Evolutionary conservation across 176 grass and related monocot genomes (phyloP).

Genomic region (Olyra latifolia): DNA sequence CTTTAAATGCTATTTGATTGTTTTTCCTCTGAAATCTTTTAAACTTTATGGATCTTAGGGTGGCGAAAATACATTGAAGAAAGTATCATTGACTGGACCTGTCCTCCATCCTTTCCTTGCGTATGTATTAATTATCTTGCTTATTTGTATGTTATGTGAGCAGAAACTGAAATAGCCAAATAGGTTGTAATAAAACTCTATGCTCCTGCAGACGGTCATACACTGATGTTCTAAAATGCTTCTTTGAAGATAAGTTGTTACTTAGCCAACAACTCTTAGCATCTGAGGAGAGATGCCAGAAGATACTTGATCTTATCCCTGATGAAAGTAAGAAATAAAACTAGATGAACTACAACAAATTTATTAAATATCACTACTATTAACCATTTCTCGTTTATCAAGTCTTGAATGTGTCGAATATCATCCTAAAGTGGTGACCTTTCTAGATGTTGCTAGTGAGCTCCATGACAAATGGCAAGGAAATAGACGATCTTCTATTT

Average conservation of each 20-base stretch:
- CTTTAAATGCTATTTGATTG: background rate
- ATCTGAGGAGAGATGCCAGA: constrained; percentile 76
- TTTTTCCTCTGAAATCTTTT: background rate
- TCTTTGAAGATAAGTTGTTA: constrained; percentile 80
- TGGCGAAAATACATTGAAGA: constrained; percentile 75
- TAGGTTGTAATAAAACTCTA: constrained; percentile 20
- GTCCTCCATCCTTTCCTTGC: constrained; percentile 88
- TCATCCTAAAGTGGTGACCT: constrained; percentile 27
- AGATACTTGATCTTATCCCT: constrained; percentile 85
- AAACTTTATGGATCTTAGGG: constrained; percentile 50
- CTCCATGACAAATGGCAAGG: constrained; percentile 80
- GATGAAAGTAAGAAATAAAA: constrained; percentile 67
- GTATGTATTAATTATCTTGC: constrained; percentile 43
- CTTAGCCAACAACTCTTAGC: constrained; percentile 65
- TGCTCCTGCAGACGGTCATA: constrained; percentile 68
- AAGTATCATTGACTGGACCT: constrained; percentile 70
- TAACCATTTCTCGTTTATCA: background rate
- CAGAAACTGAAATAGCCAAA: constrained; percentile 13
- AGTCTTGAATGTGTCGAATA: constrained; percentile 20
- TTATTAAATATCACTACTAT: background rate
- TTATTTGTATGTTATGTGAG: constrained; percentile 3
- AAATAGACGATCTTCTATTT: constrained; percentile 79
- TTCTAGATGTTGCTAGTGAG: constrained; percentile 79
- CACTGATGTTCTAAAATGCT: constrained; percentile 75
- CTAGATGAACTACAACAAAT: background rate